A percentile compares a stretch with the other conserved stretches of the same genome.
Conservation (phyloP, 192 early-diverging fungal species). For the Linnemannia elongata region DNA sequence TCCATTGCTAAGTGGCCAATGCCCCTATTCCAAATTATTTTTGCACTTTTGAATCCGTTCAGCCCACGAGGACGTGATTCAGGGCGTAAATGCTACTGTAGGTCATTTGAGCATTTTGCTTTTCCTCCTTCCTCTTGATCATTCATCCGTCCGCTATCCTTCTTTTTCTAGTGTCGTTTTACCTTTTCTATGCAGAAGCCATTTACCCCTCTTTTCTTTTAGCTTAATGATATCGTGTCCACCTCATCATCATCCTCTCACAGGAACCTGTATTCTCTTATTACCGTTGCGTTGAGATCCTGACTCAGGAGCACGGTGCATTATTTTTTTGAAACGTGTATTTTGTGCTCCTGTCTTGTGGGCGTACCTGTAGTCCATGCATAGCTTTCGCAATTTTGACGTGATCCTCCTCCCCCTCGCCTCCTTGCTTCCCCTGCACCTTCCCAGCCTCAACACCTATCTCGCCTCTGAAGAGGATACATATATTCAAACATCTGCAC, state of each 20-base stretch:
- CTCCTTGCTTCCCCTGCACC: too few relatives aligned
- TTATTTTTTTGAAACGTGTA: not conserved
- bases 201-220: not conserved
- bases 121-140: not conserved
- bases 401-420: too few relatives aligned
- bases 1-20: not conserved
- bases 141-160: not conserved
- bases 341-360: not conserved
- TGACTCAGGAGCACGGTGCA: not conserved
- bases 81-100: not conserved
- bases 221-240: too few relatives aligned
- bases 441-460: not conserved
- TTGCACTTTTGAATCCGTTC: not conserved
- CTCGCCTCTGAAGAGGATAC: not conserved
- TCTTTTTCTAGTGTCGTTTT: not conserved
- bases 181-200: too few relatives aligned
- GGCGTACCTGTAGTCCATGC: not conserved
- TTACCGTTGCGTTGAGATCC: not conserved
- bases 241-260: too few relatives aligned
- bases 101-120: not conserved
- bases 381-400: not conserved
- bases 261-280: not conserved
- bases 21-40: not conserved
- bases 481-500: not conserved
- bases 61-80: not conserved